phyloP scores from a whole-genome alignment of 2,329 filamentous ascomycete species.

The Diaporthe ampelina region DNA sequence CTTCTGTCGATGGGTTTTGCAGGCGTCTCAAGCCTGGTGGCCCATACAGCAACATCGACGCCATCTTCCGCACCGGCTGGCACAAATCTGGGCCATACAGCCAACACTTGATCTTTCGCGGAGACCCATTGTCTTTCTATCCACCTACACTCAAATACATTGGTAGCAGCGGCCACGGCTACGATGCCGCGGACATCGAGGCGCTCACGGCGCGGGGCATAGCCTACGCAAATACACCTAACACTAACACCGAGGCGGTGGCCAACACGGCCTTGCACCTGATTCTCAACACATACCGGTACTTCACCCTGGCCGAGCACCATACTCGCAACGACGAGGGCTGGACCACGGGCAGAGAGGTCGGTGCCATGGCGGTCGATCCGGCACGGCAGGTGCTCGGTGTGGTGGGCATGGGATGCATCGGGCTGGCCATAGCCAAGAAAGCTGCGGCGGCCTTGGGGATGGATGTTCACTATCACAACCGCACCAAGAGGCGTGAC shows the following conservation, averaged over 20 bases:
- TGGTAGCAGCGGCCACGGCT: slow-evolving; percentile 48
- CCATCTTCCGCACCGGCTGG: slow-evolving; percentile 51
- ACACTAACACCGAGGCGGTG: slow-evolving; percentile 48
- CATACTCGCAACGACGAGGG: slow-evolving; percentile 42
- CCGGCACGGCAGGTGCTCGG: slow-evolving; percentile 48
- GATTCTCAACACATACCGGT: slow-evolving; percentile 46
- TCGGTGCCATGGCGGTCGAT: slow-evolving; percentile 45
- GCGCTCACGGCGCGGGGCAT: slow-evolving; percentile 46
- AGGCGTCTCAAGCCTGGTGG: slow-evolving; percentile 48
- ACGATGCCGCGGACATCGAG: slow-evolving; percentile 47
- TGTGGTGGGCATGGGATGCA: slow-evolving; percentile 54
- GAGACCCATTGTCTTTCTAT: slow-evolving; percentile 43
- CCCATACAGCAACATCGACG: slow-evolving; percentile 47
- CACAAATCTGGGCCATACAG: slow-evolving; percentile 49
- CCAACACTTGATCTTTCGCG: slow-evolving; percentile 47
- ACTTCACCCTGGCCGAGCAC: slow-evolving; percentile 46
- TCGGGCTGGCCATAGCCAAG: slow-evolving; percentile 50
- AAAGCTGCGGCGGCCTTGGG: slow-evolving; percentile 48
- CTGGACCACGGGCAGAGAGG: slow-evolving; percentile 41
- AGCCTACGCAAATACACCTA: slow-evolving; percentile 49
- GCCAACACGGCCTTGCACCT: slow-evolving; percentile 49
- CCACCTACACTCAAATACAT: slow-evolving; percentile 45
- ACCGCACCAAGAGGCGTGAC: slow-evolving; percentile 41
- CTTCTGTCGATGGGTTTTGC: slow-evolving; percentile 44
- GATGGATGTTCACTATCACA: slow-evolving; percentile 51